These are phyloP conservation scores for Oidiodendron maius DNA, from an alignment of 495 filamentous ascomycete species.

Conservation along the genomic window DNA sequence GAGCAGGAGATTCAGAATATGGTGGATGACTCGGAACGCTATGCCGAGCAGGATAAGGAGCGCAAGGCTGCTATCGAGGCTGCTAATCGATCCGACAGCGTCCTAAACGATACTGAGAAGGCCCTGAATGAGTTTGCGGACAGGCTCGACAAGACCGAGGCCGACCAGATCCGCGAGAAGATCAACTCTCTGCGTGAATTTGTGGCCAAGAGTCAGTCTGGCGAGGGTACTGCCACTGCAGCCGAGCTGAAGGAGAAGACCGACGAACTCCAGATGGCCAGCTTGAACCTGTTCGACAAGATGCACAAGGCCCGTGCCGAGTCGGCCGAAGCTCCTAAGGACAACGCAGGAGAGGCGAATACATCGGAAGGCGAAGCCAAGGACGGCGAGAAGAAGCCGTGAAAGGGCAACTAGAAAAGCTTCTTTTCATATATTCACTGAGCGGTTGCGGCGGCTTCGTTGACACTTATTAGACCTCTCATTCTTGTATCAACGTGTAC, in stretches of 20 bases:
- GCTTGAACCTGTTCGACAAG: slow-evolving; percentile 97
- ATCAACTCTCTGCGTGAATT: slow-evolving; percentile 83
- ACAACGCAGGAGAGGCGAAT: slow-evolving; percentile 47
- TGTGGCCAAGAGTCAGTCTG: slow-evolving; percentile 89
- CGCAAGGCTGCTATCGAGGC: slow-evolving; percentile 92
- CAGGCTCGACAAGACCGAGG: slow-evolving; percentile 94
- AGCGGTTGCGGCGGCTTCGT: slow-evolving; percentile 19
- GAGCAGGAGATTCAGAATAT: slow-evolving; percentile 91
- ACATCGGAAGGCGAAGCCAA: slow-evolving; percentile 39
- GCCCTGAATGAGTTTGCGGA: slow-evolving; percentile 94
- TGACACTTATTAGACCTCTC: slow-evolving; percentile 20
- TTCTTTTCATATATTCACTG: slow-evolving; percentile 12
- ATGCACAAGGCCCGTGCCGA: slow-evolving; percentile 94
- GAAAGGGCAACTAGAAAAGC: slow-evolving; percentile 21
- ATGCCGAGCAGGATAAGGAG: slow-evolving; percentile 91
- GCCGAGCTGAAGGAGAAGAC: slow-evolving; percentile 96
- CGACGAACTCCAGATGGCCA: slow-evolving; percentile 92
- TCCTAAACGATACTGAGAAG: slow-evolving; percentile 97
- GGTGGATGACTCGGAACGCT: slow-evolving; percentile 97
- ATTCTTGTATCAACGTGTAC: slow-evolving; percentile 21
- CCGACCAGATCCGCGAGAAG: slow-evolving; percentile 89
- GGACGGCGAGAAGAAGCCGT: slow-evolving; percentile 62
- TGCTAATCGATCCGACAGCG: slow-evolving; percentile 94
- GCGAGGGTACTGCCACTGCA: slow-evolving; percentile 77
- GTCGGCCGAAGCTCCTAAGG: slow-evolving; percentile 38